These are phyloP conservation scores for Aspergillus oerlinghausenensis DNA, from an alignment of 2,329 filamentous ascomycete genomes.

Conservation along the genomic window DNA sequence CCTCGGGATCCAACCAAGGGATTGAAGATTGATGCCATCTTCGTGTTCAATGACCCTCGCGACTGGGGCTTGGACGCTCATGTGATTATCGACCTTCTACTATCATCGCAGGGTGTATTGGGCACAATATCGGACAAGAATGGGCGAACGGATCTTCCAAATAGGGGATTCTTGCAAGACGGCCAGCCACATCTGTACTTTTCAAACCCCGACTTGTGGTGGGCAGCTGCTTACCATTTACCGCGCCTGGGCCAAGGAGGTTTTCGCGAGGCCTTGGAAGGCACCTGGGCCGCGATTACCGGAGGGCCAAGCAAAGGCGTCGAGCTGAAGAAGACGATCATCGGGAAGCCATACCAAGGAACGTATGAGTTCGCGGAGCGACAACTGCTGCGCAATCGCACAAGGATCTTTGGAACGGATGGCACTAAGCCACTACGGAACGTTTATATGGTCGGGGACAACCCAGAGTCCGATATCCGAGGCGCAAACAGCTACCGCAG, in stretches of 20 bases:
- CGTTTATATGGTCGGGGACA: constrained; percentile 94
- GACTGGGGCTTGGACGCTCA: constrained; percentile 93
- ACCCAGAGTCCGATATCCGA: constrained; percentile 82
- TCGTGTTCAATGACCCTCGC: constrained; percentile 92
- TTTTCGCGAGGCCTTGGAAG: constrained; percentile 76
- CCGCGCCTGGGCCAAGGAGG: constrained; percentile 88
- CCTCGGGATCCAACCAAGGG: constrained; percentile 43
- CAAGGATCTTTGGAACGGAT: constrained; percentile 40
- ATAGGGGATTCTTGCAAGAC: constrained; percentile 76
- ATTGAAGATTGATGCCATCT: constrained; percentile 80
- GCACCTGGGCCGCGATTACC: constrained; percentile 72
- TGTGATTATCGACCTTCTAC: constrained; percentile 74
- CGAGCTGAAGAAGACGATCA: constrained; percentile 59
- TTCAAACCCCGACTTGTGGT: constrained; percentile 84
- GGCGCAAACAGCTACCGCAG: constrained; percentile 76
- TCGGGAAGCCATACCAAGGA: constrained; percentile 74
- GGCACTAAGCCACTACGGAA: constrained; percentile 52
- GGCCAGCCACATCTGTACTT: constrained; percentile 79
- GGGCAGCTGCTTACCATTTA: constrained; percentile 79
- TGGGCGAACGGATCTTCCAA: constrained; percentile 58
- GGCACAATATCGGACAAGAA: constrained; percentile 77
- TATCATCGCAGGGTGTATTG: constrained; percentile 72
- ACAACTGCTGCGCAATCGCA: constrained; percentile 60
- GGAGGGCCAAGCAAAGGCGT: constrained; percentile 50
- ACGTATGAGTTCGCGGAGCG: constrained; percentile 85